phyloP scores from a whole-genome alignment of 805 yeast genomes.

The Citeromyces nyonsensis region DNA sequence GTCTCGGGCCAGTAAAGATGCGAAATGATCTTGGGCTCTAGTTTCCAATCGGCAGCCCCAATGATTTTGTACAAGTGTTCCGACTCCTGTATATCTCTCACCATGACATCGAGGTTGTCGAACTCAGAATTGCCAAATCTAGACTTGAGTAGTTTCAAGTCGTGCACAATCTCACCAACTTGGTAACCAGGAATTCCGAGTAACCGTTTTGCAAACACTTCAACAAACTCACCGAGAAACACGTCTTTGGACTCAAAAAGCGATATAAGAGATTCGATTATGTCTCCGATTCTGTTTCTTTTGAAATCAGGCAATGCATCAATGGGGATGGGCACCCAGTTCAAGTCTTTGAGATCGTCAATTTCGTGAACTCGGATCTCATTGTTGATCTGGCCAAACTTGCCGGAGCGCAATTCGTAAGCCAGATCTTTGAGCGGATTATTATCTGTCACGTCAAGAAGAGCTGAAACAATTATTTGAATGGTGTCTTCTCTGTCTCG shows the following conservation, averaged over 20 bases:
- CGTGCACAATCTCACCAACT: conserved; percentile 20
- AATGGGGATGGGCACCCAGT: conserved; percentile 78
- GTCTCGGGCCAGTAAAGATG: conserved; percentile 69
- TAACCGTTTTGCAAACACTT: conserved; percentile 41
- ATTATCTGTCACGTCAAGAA: conserved; percentile 29
- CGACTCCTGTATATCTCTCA: conserved; percentile 41
- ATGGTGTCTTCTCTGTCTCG: conserved; percentile 65
- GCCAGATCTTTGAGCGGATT: conserved; percentile 37
- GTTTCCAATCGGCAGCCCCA: conserved; percentile 8
- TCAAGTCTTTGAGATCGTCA: conserved; percentile 29
- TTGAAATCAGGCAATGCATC: conserved; percentile 83
- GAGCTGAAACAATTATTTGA: conserved; percentile 51
- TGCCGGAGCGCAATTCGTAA: conserved; percentile 26
- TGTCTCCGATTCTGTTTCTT: conserved; percentile 43
- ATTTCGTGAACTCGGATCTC: conserved; percentile 9
- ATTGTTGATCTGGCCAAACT: conserved; percentile 8
- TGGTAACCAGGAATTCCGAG: conserved; percentile 24
- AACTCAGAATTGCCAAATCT: conserved; percentile 58
- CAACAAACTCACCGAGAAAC: conserved; percentile 50
- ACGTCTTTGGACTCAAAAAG: conserved; percentile 56
- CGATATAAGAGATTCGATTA: conserved; percentile 55
- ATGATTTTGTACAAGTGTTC: too few relatives aligned
- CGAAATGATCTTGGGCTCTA: conserved; percentile 54
- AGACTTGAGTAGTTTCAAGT: conserved; percentile 37
- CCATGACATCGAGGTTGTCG: conserved; percentile 70